phyloP scores from a whole-genome alignment of 2,329 filamentous ascomycete species.

The Lachnum nothofagi region DNA sequence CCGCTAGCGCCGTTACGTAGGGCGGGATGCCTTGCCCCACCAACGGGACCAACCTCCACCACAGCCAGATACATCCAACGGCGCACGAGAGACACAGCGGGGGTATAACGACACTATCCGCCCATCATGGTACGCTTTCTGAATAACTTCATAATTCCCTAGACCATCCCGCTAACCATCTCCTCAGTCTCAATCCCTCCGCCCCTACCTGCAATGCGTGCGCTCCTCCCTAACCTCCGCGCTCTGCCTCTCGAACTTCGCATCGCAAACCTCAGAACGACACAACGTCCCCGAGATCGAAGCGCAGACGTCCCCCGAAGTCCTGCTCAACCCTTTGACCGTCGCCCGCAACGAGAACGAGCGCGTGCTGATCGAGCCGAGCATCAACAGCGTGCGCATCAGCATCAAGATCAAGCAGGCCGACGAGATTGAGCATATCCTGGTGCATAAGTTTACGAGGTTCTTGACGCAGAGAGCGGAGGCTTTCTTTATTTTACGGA shows the following conservation, averaged over 20 bases:
- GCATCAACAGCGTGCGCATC: constrained; percentile 92
- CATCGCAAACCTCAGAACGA: constrained; percentile 90
- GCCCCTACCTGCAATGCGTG: constrained; percentile 93
- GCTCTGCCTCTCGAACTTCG: constrained; percentile 92
- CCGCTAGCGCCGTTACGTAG: constrained; percentile 11
- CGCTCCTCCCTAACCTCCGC: constrained; percentile 90
- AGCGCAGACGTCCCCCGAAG: constrained; percentile 85
- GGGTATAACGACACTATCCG: constrained; percentile 9
- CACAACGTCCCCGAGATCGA: constrained; percentile 99
- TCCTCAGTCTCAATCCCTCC: constrained; percentile 85
- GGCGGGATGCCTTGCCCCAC: constrained; percentile 20
- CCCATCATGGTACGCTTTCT: constrained; percentile 24
- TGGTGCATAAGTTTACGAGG: constrained; percentile 96
- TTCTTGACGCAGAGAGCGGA: constrained; percentile 96
- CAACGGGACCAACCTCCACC: constrained; percentile 21
- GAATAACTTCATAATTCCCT: not conserved
- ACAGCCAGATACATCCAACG: not conserved
- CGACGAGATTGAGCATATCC: constrained; percentile 95
- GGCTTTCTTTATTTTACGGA: constrained; percentile 90
- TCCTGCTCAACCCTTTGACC: constrained; percentile 83
- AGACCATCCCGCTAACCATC: not conserved
- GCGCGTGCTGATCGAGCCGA: constrained; percentile 90
- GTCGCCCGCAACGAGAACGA: constrained; percentile 96
- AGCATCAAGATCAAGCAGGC: constrained; percentile 99
- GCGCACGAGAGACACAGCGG: constrained; percentile 4